phyloP scores from a whole-genome alignment of 208 protist genomes.

The Crithidia expoeki region DNA sequence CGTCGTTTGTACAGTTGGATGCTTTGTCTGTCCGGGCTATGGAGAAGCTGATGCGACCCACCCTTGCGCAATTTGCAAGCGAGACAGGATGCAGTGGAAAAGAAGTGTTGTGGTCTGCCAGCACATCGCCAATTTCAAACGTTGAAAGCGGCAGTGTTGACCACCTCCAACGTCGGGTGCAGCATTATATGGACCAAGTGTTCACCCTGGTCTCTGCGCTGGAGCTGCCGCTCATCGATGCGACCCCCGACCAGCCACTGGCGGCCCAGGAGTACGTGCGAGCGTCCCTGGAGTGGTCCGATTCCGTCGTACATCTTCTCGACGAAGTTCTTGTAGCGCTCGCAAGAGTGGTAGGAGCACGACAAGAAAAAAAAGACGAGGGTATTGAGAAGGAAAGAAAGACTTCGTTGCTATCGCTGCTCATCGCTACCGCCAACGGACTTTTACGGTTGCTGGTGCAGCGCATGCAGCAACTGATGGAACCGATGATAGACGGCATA shows the following conservation, averaged over 20 bases:
- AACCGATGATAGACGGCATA: slow-evolving; percentile 25
- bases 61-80: not conserved
- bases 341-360: not conserved
- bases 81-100: not conserved
- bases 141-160: not conserved
- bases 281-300: slow-evolving; percentile 21
- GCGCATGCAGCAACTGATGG: slow-evolving; percentile 31
- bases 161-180: slow-evolving; percentile 2
- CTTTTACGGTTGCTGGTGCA: slow-evolving; percentile 29
- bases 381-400: too few species aligned
- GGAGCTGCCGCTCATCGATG: slow-evolving; percentile 13
- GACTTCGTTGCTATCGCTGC: not conserved
- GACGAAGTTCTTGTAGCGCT: slow-evolving; percentile 5
- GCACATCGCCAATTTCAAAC: not conserved
- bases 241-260: slow-evolving; percentile 14
- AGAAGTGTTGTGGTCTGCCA: too few species aligned
- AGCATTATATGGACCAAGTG: slow-evolving; percentile 3
- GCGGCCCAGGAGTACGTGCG: slow-evolving; percentile 31
- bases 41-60: slow-evolving; percentile 12
- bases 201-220: not conserved
- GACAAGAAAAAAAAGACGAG: not conserved
- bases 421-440: slow-evolving; percentile 23
- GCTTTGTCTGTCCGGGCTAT: not conserved
- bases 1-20: slow-evolving; percentile 19
- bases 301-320: slow-evolving; percentile 9